phyloP scores from a whole-genome alignment of 768 basidiomycete genomes.

The Russula dissimulans region DNA sequence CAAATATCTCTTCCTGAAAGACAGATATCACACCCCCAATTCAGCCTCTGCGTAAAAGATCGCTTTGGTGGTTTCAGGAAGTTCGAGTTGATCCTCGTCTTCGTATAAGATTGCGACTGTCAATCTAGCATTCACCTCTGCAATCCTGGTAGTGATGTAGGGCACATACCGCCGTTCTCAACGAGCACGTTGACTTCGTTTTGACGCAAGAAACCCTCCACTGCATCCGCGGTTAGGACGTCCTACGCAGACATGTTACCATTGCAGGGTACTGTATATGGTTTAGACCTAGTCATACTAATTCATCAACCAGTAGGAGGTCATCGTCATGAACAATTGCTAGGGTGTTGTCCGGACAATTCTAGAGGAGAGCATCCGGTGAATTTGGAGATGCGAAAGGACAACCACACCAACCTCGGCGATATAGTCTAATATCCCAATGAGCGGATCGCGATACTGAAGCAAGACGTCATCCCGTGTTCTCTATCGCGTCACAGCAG shows the following conservation, averaged over 20 bases:
- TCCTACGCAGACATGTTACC: background rate
- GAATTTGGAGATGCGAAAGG: background rate
- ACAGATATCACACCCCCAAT: background rate
- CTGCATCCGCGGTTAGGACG: background rate
- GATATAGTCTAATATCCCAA: slow-evolving; percentile 1
- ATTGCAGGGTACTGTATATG: too few relatives aligned
- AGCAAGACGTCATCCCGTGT: background rate
- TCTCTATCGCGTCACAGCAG: too few relatives aligned
- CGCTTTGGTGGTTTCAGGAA: background rate
- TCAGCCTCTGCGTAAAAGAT: background rate
- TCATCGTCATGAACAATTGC: slow-evolving; percentile 1
- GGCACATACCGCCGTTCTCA: background rate
- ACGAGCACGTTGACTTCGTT: background rate
- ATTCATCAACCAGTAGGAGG: background rate
- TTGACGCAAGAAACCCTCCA: background rate
- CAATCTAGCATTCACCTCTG: background rate
- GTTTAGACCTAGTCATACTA: background rate
- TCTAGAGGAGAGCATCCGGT: background rate
- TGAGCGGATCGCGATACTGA: slow-evolving; percentile 4
- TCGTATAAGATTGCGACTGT: background rate
- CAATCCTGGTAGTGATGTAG: background rate
- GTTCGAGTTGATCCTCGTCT: background rate
- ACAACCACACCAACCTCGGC: background rate
- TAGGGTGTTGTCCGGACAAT: background rate
- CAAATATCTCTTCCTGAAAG: background rate